Conservation (phyloP, 2,329 filamentous ascomycete genomes). For the Colletotrichum sp. region DNA sequence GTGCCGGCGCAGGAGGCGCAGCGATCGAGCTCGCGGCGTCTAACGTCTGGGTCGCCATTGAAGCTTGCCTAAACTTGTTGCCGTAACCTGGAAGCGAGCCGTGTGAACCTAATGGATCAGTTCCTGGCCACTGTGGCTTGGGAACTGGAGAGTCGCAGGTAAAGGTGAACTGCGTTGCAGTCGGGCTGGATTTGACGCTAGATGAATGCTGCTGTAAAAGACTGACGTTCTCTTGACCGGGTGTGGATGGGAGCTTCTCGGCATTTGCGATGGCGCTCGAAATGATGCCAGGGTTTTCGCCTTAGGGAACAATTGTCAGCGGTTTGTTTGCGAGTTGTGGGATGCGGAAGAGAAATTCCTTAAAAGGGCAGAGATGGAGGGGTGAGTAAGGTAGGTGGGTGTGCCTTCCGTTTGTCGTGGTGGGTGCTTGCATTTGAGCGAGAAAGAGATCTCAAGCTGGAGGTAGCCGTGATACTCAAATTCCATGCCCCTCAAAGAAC, state of each 20-base stretch:
- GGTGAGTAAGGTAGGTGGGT: not conserved
- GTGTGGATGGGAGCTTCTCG: slow-evolving; percentile 68
- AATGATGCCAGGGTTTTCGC: slow-evolving; percentile 77
- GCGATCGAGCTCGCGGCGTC: not conserved
- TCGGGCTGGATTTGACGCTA: slow-evolving; percentile 64
- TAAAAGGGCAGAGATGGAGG: not conserved
- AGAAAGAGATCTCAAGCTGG: not conserved
- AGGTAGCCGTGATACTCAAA: not conserved
- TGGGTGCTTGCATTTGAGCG: not conserved
- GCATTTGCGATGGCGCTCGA: slow-evolving; percentile 91
- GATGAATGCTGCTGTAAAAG: slow-evolving; percentile 73
- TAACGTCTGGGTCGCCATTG: slow-evolving; percentile 22
- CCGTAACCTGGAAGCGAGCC: slow-evolving; percentile 31
- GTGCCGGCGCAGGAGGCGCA: not conserved
- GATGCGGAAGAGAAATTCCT: not conserved
- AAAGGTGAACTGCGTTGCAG: slow-evolving; percentile 93
- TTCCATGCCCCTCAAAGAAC: not conserved
- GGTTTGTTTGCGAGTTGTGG: not conserved
- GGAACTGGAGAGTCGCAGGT: slow-evolving; percentile 91
- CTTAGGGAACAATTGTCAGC: slow-evolving; percentile 28
- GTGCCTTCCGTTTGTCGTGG: not conserved
- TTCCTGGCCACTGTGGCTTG: slow-evolving; percentile 76
- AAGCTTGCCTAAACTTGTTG: slow-evolving; percentile 26
- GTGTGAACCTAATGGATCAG: slow-evolving; percentile 32
- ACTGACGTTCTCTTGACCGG: slow-evolving; percentile 79